Conservation (phyloP, 805 yeast genomes). For the Starmerella apis region DNA sequence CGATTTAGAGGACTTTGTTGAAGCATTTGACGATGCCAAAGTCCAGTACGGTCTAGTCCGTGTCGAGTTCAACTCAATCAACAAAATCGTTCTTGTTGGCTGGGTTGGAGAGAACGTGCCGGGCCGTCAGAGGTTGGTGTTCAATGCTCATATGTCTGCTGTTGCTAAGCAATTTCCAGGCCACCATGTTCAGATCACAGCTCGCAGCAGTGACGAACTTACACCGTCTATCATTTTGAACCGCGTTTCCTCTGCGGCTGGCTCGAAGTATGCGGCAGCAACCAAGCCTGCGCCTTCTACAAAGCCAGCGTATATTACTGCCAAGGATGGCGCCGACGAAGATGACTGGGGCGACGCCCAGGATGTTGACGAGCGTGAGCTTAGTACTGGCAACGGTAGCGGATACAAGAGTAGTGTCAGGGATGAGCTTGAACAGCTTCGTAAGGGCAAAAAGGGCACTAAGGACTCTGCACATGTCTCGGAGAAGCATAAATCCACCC, state of each 20-base stretch:
- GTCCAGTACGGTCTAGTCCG: slow-evolving; percentile 87
- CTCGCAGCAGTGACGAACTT: slow-evolving; percentile 87
- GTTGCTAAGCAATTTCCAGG: slow-evolving; percentile 42
- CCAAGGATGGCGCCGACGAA: slow-evolving; percentile 34
- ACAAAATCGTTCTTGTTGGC: slow-evolving; percentile 73
- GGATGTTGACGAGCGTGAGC: slow-evolving; percentile 28
- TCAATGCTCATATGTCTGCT: slow-evolving; percentile 35
- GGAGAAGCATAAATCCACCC: slow-evolving; percentile 46
- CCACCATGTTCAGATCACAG: slow-evolving; percentile 92
- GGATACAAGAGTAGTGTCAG: slow-evolving; percentile 19
- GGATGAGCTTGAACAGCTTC: slow-evolving; percentile 18
- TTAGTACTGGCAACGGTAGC: slow-evolving; percentile 1
- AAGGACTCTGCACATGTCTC: neutral
- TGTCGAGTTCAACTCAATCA: slow-evolving; percentile 81
- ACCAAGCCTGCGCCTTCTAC: slow-evolving; percentile 27
- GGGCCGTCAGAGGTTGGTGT: slow-evolving; percentile 35
- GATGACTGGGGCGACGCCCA: slow-evolving; percentile 62
- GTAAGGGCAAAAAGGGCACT: slow-evolving; percentile 10
- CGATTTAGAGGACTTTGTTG: slow-evolving; percentile 65
- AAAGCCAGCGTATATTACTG: slow-evolving; percentile 32
- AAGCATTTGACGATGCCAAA: slow-evolving; percentile 71
- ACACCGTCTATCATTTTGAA: slow-evolving; percentile 64
- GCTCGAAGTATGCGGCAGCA: slow-evolving; percentile 74
- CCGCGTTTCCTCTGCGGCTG: slow-evolving; percentile 82
- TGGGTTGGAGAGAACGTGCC: slow-evolving; percentile 95